Percentiles rank a stretch among this genome's conserved stretches.
Evolutionary conservation across 2,329 filamentous ascomycete genomes (phyloP).

Genomic region (Neopestalotiopsis sp.): DNA sequence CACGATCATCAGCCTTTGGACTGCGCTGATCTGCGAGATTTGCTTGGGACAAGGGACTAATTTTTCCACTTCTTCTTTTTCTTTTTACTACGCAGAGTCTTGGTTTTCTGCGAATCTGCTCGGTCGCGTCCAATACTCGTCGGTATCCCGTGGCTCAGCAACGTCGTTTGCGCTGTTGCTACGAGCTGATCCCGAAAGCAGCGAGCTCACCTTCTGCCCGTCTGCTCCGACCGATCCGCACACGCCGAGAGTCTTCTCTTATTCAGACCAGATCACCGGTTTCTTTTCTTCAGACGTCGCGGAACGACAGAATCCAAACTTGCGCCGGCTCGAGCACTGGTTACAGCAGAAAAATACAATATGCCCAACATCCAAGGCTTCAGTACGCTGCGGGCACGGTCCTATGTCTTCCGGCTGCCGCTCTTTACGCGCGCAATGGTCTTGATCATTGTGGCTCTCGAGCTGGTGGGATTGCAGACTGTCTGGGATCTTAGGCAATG

Average conservation of each 20-base stretch:
- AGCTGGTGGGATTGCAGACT: slow-evolving; percentile 70
- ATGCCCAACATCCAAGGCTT: slow-evolving; percentile 55
- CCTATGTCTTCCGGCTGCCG: slow-evolving; percentile 84
- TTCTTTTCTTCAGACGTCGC: not conserved
- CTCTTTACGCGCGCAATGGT: slow-evolving; percentile 80
- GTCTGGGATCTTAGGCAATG: slow-evolving; percentile 76
- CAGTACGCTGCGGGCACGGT: slow-evolving; percentile 75
- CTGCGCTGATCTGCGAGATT: not conserved
- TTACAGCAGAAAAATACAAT: slow-evolving; percentile 21
- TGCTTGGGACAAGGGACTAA: not conserved
- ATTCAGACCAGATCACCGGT: not conserved
- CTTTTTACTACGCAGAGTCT: not conserved
- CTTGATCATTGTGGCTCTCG: slow-evolving; percentile 69
- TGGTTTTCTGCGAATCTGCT: not conserved
- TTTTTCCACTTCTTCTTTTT: not conserved
- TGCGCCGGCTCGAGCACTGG: not conserved
- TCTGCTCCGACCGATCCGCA: not conserved
- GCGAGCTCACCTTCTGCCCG: not conserved
- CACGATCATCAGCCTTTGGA: slow-evolving; percentile 9
- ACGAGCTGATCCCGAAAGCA: not conserved
- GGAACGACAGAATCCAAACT: not conserved
- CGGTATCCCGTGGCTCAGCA: not conserved
- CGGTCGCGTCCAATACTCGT: too few species aligned
- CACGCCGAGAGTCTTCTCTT: not conserved
- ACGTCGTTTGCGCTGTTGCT: not conserved